Evolutionary conservation across 2,329 filamentous ascomycete genomes (phyloP), one percentile per base, ranked within the genome.

Genomic region (Scytalidium lignicola): DNA sequence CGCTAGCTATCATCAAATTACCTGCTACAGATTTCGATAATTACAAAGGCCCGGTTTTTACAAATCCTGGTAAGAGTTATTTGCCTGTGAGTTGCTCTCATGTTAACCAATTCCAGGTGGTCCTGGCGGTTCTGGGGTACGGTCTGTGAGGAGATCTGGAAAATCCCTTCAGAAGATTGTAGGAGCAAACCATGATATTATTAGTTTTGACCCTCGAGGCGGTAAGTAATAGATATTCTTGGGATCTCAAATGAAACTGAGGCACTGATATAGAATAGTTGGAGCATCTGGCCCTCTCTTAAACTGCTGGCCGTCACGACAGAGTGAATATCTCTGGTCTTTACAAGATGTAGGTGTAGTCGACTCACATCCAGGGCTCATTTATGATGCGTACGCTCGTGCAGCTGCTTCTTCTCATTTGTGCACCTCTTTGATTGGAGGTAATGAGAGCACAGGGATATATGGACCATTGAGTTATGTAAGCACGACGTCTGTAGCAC

Each of bases 181-280:
- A 0, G 75, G 75, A 9, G 62, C 63, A 9, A 74, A 76, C 51
- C 67, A 75, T 58, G 75, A 79, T 43, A 66, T 79, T 2, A 68
- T 79, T 49, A 70, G 70, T 40, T 79, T 74, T 46, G 75, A 79
- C 45, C 74, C 75, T 1, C 68, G 76, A 20, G 76, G 76, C 18
- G 62, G 70, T 66, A 50, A 55, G 63, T 56, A n/a, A 7, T 15
- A 22, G 8, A 3, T 26, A 13, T 10, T n/a, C n/a, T 13, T 17
- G 4, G 5, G 6, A 17, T 15, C 4, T 5, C 6, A 5, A 17
- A 7, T 23, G n/a, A n/a, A 10, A 20, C n/a, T 2, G 9, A 2
- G 13, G 26, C 23, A 5, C 23, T 47, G 17, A 21, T 26, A n/a
- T 23, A 22, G 43, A 37, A 5, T 37, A 66, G 68, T 78, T 19